Percentiles rank a stretch among this genome's conserved stretches.
phyloP scores from a whole-genome alignment of 2,329 filamentous ascomycete genomes.

The Pseudomassariella vexata region DNA sequence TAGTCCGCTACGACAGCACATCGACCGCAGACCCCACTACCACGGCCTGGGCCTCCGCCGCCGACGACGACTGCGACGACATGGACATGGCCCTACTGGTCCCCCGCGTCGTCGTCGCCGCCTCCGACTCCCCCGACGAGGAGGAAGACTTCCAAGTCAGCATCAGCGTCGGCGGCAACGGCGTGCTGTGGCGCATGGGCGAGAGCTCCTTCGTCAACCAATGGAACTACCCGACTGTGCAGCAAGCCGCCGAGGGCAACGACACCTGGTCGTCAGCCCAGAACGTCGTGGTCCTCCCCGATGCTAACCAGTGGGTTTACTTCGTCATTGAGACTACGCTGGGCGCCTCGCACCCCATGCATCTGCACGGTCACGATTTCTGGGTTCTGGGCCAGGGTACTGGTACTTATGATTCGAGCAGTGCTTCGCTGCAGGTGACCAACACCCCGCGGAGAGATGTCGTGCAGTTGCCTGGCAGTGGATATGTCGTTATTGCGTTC shows the following conservation, averaged over 20 bases:
- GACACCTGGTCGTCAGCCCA: slow-evolving; percentile 17
- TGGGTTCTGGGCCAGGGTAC: slow-evolving; percentile 26
- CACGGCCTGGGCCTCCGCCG: slow-evolving; percentile 12
- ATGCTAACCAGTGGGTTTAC: slow-evolving; percentile 25
- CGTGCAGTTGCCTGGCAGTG: neutral
- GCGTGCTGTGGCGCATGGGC: slow-evolving; percentile 43
- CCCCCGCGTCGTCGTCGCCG: slow-evolving; percentile 26
- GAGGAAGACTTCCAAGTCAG: slow-evolving; percentile 16
- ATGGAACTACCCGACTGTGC: slow-evolving; percentile 39
- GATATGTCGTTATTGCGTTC: slow-evolving; percentile 3
- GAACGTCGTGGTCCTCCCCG: slow-evolving; percentile 20
- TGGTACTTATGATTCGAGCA: slow-evolving; percentile 22
- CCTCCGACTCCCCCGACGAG: slow-evolving; percentile 19
- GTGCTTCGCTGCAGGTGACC: slow-evolving; percentile 20
- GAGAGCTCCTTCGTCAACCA: slow-evolving; percentile 37
- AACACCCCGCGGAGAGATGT: slow-evolving; percentile 3
- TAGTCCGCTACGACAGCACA: slow-evolving; percentile 34
- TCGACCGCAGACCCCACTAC: slow-evolving; percentile 12
- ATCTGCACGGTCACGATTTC: slow-evolving; percentile 39
- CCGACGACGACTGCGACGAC: slow-evolving; percentile 26
- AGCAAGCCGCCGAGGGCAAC: slow-evolving; percentile 19
- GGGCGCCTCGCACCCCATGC: slow-evolving; percentile 28
- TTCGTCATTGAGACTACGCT: slow-evolving; percentile 23
- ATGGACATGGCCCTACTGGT: slow-evolving; percentile 25
- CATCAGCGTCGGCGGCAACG: slow-evolving; percentile 8